Percentiles rank a stretch among this genome's conserved stretches.
Evolutionary conservation across 768 basidiomycete genomes (phyloP).

Genomic region (Sutorius australiensis): DNA sequence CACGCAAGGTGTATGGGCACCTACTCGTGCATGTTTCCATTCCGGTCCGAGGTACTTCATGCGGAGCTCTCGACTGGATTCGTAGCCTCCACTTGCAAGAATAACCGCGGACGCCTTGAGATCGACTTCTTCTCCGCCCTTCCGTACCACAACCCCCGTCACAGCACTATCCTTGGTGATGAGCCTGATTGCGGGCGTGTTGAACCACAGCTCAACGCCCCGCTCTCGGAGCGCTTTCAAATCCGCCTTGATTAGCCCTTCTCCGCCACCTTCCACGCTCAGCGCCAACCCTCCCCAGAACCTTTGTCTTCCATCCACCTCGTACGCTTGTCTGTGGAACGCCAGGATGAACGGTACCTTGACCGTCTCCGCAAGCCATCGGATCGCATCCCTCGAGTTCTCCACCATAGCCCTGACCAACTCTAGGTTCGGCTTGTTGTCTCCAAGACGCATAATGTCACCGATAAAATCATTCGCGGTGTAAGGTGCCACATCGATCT

Average conservation of each 20-base stretch:
- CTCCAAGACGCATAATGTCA: conserved; percentile 60
- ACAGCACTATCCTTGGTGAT: conserved; percentile 36
- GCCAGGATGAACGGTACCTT: conserved; percentile 54
- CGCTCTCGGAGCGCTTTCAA: conserved; percentile 43
- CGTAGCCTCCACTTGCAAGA: conserved; percentile 65
- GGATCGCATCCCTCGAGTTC: conserved; percentile 50
- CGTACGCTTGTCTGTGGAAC: conserved; percentile 66
- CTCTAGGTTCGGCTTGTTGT: conserved; percentile 44
- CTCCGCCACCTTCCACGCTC: conserved; percentile 61
- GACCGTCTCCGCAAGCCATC: conserved; percentile 53
- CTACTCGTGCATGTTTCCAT: conserved; percentile 57
- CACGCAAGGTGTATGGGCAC: not conserved
- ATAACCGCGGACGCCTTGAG: conserved; percentile 46
- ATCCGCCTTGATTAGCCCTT: conserved; percentile 61
- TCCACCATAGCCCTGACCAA: conserved; percentile 53
- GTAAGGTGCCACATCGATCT: conserved; percentile 59
- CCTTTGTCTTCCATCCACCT: conserved; percentile 55
- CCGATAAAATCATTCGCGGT: conserved; percentile 48
- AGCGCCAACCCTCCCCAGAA: conserved; percentile 73
- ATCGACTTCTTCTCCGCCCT: conserved; percentile 32
- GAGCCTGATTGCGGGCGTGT: conserved; percentile 42
- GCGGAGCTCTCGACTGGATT: conserved; percentile 52
- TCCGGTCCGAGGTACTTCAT: conserved; percentile 51
- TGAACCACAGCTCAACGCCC: conserved; percentile 56
- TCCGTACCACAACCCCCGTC: conserved; percentile 44